Base-by-base conservation (phyloP, 1,139 yeast genomes). In the Debaryomyces udenii region DNA sequence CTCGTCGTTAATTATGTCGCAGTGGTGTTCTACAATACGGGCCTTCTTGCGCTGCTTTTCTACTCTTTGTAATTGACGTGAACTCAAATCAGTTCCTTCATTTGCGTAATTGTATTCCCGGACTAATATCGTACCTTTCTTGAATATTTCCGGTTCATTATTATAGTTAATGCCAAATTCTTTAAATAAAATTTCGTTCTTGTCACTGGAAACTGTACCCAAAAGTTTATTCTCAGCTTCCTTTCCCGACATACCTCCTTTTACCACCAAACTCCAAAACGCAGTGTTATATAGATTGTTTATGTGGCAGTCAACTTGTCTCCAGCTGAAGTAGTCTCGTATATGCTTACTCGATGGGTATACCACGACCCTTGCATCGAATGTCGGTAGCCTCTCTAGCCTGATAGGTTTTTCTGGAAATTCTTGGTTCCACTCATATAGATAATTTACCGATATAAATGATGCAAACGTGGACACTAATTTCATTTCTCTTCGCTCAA, bases 281-380 rank as follows among this genome's bases (percentile, higher is more conserved):
- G 90, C 71, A 0, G 99, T 94, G 57, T 93, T 93, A 69, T 91
- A 94, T 47, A 94, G 66, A 59, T 93, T 93, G 59, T 93, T 93
- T 42, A 93, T 93, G 63, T 93, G 99, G 43, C 99, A 93, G 59
- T 93, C 99, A 1, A 86, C 99, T 59, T 89, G 98, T 52, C 99
- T 74, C 99, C 99, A 94, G 41, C 86, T 69, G 48, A 94, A 78
- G 57, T 94, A 94, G 59, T 93, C 98, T 40, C 87, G 70, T 2
- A 91, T 72, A 2, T 73, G 68, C 7, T 67, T 55, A 20, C 68
- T 52, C 42, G 76, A 79, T 0, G 99, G 99, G 53, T 93, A 93
- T 2, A 81, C 67, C 9, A 93, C 95, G 1, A 95, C 95, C 35
- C 99, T 68, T 0, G 95, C 90, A 63, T 93, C 99, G 62, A 93